A percentile compares a stretch with the other conserved stretches of the same genome.
Evolutionary conservation across 768 basidiomycete species (phyloP).

Genomic region (Cystofilobasidium ferigula): DNA sequence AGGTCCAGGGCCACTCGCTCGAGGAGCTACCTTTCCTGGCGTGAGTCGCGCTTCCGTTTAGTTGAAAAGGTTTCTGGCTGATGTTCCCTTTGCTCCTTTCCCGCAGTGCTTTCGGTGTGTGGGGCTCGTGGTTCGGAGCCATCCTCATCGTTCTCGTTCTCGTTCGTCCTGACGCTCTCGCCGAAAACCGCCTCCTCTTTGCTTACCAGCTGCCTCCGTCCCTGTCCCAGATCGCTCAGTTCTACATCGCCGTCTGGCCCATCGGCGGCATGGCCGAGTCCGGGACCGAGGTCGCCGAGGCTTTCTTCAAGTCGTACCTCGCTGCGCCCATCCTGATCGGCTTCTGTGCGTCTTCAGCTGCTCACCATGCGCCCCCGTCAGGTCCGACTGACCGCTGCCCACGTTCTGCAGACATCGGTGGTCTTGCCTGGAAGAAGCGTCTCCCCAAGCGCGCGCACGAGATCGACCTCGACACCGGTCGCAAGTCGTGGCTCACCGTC

Average conservation of each 20-base stretch:
- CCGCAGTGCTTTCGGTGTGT: slow-evolving; percentile 18
- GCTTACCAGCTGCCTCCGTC: too few relatives aligned
- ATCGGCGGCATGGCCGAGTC: slow-evolving; percentile 3
- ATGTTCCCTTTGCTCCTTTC: not conserved
- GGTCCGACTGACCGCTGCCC: not conserved
- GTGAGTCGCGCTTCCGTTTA: not conserved
- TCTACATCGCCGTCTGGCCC: slow-evolving; percentile 34
- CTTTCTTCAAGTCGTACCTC: slow-evolving; percentile 37
- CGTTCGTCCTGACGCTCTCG: too few relatives aligned
- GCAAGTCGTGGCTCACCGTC: slow-evolving; percentile 37
- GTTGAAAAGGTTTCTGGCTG: not conserved
- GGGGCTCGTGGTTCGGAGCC: slow-evolving; percentile 31
- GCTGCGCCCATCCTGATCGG: slow-evolving; percentile 33
- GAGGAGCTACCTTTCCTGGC: slow-evolving; percentile 38
- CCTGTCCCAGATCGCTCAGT: slow-evolving; percentile 35
- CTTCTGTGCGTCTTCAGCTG: slow-evolving; percentile 26
- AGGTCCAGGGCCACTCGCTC: slow-evolving; percentile 45
- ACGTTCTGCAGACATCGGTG: slow-evolving; percentile 2
- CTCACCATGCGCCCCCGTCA: not conserved
- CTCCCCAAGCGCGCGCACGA: slow-evolving; percentile 31
- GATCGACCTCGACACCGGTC: slow-evolving; percentile 38
- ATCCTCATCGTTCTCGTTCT: slow-evolving; percentile 21
- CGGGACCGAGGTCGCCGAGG: slow-evolving; percentile 25
- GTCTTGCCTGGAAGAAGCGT: slow-evolving; percentile 34
- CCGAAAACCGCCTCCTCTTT: too few relatives aligned